Evolutionary conservation across 106 monocot genomes (phyloP).

Genomic region (Amphibolis antarctica): DNA sequence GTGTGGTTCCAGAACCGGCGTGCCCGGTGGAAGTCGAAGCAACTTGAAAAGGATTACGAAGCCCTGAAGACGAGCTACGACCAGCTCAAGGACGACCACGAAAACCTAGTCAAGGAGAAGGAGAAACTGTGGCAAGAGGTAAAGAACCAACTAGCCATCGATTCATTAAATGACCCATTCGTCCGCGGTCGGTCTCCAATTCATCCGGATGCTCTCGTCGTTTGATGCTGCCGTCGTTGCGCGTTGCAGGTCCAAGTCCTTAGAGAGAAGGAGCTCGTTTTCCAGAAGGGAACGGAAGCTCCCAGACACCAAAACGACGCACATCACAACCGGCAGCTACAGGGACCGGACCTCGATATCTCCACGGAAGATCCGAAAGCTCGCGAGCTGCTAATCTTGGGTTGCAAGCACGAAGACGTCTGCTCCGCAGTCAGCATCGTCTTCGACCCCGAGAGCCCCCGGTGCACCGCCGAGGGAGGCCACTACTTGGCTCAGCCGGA

Average conservation of each 20-base stretch:
- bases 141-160: background rate
- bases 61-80: slow-evolving; percentile 31
- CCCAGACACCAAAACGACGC: background rate
- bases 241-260: background rate
- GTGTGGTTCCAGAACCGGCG: slow-evolving; percentile 78
- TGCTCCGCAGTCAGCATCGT: slow-evolving; percentile 7
- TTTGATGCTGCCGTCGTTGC: too few relatives aligned
- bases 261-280: background rate
- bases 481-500: background rate
- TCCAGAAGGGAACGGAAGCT: background rate
- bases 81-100: slow-evolving; percentile 35
- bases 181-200: too few relatives aligned
- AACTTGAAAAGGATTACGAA: slow-evolving; percentile 55
- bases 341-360: background rate
- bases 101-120: slow-evolving; percentile 35
- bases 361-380: background rate
- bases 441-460: slow-evolving; percentile 7
- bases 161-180: too few relatives aligned
- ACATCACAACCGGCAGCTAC: background rate
- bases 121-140: slow-evolving; percentile 59
- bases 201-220: too few relatives aligned
- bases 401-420: slow-evolving; percentile 9
- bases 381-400: background rate
- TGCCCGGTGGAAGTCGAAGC: slow-evolving; percentile 65
- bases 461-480: background rate